These are phyloP conservation scores for Pseudocercospora cruenta DNA, from an alignment of 2,329 filamentous ascomycete species.

Conservation along the genomic window DNA sequence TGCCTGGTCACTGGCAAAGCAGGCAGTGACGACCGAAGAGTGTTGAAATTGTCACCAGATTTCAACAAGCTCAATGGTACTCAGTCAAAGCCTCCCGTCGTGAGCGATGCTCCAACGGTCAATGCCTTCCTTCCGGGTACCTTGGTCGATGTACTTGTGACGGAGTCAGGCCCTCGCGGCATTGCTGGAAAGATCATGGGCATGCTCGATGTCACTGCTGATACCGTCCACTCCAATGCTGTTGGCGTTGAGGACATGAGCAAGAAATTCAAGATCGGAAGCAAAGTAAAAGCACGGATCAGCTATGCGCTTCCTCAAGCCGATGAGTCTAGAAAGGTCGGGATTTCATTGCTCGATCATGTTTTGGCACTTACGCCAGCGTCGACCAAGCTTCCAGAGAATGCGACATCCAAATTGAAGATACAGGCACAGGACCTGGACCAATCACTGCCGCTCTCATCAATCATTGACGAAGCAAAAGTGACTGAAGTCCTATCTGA, in stretches of 20 bases:
- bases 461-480: slow-evolving; percentile 74
- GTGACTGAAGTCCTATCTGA: slow-evolving; percentile 78
- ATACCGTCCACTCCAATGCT: slow-evolving; percentile 83
- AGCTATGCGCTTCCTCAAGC: slow-evolving; percentile 83
- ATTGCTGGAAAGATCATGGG: slow-evolving; percentile 90
- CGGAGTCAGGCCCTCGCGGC: slow-evolving; percentile 74
- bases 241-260: slow-evolving; percentile 70
- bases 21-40: slow-evolving; percentile 71
- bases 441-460: slow-evolving; percentile 70
- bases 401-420: slow-evolving; percentile 34
- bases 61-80: slow-evolving; percentile 47
- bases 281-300: slow-evolving; percentile 82
- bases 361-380: slow-evolving; percentile 65
- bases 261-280: slow-evolving; percentile 78
- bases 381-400: slow-evolving; percentile 42
- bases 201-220: slow-evolving; percentile 85
- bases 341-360: slow-evolving; percentile 86
- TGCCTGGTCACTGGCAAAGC: slow-evolving; percentile 74
- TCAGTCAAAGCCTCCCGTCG: slow-evolving; percentile 36
- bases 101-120: slow-evolving; percentile 80
- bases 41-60: slow-evolving; percentile 82
- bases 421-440: slow-evolving; percentile 31
- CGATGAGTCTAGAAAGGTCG: slow-evolving; percentile 75
- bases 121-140: slow-evolving; percentile 90
- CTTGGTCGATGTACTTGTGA: slow-evolving; percentile 81